Evolutionary conservation across 2,329 filamentous ascomycete genomes (phyloP), one percentile per base, ranked within the genome.

Genomic region (Dothistroma septosporum): DNA sequence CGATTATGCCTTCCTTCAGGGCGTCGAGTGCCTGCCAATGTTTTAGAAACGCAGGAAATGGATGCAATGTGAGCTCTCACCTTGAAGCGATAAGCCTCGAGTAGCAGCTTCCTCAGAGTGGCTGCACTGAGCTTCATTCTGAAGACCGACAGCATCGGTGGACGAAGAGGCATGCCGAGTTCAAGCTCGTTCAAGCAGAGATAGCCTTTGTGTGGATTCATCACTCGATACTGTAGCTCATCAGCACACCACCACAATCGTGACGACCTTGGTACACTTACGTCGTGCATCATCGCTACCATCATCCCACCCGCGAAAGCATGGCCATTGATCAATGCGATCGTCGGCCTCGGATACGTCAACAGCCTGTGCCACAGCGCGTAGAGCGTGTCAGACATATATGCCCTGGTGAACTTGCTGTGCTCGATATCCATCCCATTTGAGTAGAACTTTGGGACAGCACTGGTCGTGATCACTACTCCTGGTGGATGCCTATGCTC

Each of bases 251-350:
- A 31, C 16, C 10, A 47, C 21, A 2, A 12, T 5, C 53, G 2
- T 16, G 2, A n/a, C 12, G 24, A 53, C 11, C 8, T 24, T 12
- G 16, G 44, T 8, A 4, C 19, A 53, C 59, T 55, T 22, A 61
- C 67, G 57, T 93, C 90, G 76, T 92, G 89, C 76, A 89, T 85
- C 83, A 91, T 90, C 61, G 89, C 85, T 10, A 89, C 79, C 87
- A 94, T 92, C 62, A 92, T 79, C n/a, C 89, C 90, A 50, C 85
- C 90, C 6, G 90, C 91, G 73, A 92, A 94, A 58, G 87, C 85
- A 74, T 95, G 91, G 22, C 90, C 90, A 68, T 91, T 91, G 58
- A 93, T 71, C 9, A 92, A 79, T n/a, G 89, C 87, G 54, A 94
- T 76, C 2, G 90, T 94, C 24, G 90, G 90, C 89, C 92, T 91